Evolutionary conservation across 2,329 filamentous ascomycete genomes (phyloP), one percentile per base, ranked within the genome.

Genomic region (Fusarium haematococcum): DNA sequence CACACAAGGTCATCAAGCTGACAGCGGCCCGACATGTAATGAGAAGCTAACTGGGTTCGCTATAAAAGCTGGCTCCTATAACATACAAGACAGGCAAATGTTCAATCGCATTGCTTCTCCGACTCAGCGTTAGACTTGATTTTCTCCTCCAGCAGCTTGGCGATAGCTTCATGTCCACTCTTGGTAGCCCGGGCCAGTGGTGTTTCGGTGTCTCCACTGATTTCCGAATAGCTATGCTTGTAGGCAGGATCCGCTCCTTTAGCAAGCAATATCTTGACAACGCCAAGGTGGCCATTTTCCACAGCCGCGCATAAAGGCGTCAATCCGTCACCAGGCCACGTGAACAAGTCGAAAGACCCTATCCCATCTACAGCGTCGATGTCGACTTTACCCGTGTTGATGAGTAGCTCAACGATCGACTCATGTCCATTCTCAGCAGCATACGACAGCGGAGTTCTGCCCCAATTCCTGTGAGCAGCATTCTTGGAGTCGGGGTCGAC

Each of bases 51-150:
- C 9, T 6, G 37, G 18, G 10, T 41, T 41, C 37, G 2, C 37
- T n/a, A n/a, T n/a, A 10, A n/a, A n/a, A 0, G 8, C 16, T 39
- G 10, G 0, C 39, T 43, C 6, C n/a, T 11, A 2, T 13, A 5
- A n/a, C 10, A 7, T 43, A 14, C 11, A 43, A 20, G 3, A 4
- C 10, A 43, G 39, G n/a, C 13, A 20, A 43, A 7, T 13, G 3
- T 13, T 43, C 11, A 43, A 45, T 45, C 13, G 2, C 13, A 8
- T 16, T 25, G 2, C 13, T 45, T 16, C 43, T 45, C 7, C 14
- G 43, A 25, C 13, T 45, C 23, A 5, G 20, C 43, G 13, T 45
- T 9, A 45, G 43, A 25, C 20, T 45, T 14, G 13, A 25, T 16
- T 16, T 16, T 25, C 20, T 48, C 20, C 2, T 7, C 27, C 27